Conservation (phyloP, 208 protist genomes). For the Zelonia costaricensis region DNA sequence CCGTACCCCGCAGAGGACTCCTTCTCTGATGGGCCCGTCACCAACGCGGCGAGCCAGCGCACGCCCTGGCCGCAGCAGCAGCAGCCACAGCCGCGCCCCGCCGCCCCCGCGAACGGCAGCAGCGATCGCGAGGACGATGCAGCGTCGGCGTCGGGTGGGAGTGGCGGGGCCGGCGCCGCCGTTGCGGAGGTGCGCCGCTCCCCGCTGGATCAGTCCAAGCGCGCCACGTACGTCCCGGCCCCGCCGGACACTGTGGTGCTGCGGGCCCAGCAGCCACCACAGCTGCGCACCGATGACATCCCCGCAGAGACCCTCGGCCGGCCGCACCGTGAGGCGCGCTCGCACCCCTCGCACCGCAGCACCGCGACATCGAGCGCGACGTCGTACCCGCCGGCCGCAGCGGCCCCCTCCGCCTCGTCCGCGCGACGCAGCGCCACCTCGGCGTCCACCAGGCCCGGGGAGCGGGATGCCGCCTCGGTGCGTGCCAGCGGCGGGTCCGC, state of each 20-base stretch:
- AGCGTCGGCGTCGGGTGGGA: too few species aligned
- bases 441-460: too few species aligned
- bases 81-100: background rate
- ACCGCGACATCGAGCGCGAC: too few species aligned
- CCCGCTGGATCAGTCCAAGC: slow-evolving; percentile 8
- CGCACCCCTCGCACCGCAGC: too few species aligned
- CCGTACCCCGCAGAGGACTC: background rate
- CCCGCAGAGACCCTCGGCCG: background rate
- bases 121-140: background rate
- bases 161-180: background rate
- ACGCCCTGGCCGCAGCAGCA: background rate
- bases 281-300: background rate
- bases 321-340: background rate
- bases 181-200: slow-evolving; percentile 7
- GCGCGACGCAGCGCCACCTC: too few species aligned
- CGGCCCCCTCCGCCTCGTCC: too few species aligned
- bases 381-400: too few species aligned
- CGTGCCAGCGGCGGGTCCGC: too few species aligned
- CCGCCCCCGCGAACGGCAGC: background rate
- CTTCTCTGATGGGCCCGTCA: background rate
- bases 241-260: background rate
- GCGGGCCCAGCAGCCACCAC: background rate
- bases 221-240: background rate
- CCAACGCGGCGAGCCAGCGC: background rate
- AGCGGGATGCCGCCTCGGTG: too few species aligned